These are phyloP conservation scores for Verticillium zaregamsianum DNA, from an alignment of 2,329 filamentous ascomycete species.

Conservation along the genomic window DNA sequence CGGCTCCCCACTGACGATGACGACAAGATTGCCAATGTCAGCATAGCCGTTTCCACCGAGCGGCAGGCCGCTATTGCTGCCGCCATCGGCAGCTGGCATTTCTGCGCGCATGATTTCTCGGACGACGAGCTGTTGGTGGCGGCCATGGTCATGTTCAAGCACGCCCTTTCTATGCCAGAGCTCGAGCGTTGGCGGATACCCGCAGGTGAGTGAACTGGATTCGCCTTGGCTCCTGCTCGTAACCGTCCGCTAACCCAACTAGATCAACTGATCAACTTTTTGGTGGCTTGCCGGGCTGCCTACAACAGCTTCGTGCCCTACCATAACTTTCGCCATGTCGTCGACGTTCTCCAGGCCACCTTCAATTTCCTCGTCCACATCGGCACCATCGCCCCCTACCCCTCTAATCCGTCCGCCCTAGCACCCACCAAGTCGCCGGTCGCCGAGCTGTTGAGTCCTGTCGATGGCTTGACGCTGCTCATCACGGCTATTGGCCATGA, in stretches of 20 bases:
- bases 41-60: conserved; percentile 64
- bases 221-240: conserved; percentile 12
- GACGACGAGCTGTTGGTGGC: conserved; percentile 89
- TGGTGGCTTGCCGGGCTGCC: conserved; percentile 84
- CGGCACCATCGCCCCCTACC: conserved; percentile 69
- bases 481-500: conserved; percentile 98
- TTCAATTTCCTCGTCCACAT: conserved; percentile 86
- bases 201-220: conserved; percentile 53
- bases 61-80: conserved; percentile 62
- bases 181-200: conserved; percentile 76
- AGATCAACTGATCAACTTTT: conserved; percentile 80
- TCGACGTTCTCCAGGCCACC: conserved; percentile 90
- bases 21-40: conserved; percentile 57
- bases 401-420: conserved; percentile 22
- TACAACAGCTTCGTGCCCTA: conserved; percentile 97
- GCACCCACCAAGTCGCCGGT: conserved; percentile 55
- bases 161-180: conserved; percentile 78
- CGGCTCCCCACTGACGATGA: conserved; percentile 58
- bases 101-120: conserved; percentile 82
- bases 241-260: conserved; percentile 32
- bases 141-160: conserved; percentile 83
- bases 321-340: conserved; percentile 96
- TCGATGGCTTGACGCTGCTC: conserved; percentile 83
- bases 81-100: conserved; percentile 76
- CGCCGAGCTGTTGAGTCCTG: conserved; percentile 72